These are phyloP conservation scores for Zygotorulaspora danielsina DNA, from an alignment of 805 yeast species.

Conservation along the genomic window DNA sequence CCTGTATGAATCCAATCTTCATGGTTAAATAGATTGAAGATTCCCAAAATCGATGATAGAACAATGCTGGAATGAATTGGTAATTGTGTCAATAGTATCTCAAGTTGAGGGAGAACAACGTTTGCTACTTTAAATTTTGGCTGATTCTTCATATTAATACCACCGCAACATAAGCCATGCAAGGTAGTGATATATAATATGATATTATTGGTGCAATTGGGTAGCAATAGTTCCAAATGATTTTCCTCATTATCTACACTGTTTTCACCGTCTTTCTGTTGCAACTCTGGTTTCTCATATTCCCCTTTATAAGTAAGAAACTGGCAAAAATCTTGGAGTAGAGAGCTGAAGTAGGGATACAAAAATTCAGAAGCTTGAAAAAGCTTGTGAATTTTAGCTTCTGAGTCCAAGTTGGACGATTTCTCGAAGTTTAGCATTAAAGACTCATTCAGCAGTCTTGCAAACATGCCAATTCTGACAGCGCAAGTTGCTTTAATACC, in stretches of 20 bases:
- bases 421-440: constrained; percentile 18
- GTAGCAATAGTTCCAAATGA: constrained; percentile 22
- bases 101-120: constrained; percentile 24
- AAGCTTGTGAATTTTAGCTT: constrained; percentile 17
- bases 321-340: constrained; percentile 25
- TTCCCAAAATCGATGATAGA: constrained; percentile 22
- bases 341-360: constrained; percentile 25
- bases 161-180: constrained; percentile 32
- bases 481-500: constrained; percentile 17
- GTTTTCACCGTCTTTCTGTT: constrained; percentile 9
- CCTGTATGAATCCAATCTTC: constrained; percentile 34
- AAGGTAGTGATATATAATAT: constrained; percentile 28
- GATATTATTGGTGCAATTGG: constrained; percentile 20
- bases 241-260: constrained; percentile 12
- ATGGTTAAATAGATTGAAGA: constrained; percentile 25
- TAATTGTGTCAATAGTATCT: constrained; percentile 22
- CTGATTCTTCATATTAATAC: constrained; percentile 23
- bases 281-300: constrained; percentile 12
- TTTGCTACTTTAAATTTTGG: constrained; percentile 21
- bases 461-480: constrained; percentile 26
- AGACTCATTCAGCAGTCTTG: constrained; percentile 27
- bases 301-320: constrained; percentile 26
- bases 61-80: constrained; percentile 25
- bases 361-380: constrained; percentile 36
- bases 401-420: constrained; percentile 9